Percentiles rank a stretch among this genome's conserved stretches.
Conservation (phyloP, 805 yeast species). For the Pichia nanzhaoensis region DNA sequence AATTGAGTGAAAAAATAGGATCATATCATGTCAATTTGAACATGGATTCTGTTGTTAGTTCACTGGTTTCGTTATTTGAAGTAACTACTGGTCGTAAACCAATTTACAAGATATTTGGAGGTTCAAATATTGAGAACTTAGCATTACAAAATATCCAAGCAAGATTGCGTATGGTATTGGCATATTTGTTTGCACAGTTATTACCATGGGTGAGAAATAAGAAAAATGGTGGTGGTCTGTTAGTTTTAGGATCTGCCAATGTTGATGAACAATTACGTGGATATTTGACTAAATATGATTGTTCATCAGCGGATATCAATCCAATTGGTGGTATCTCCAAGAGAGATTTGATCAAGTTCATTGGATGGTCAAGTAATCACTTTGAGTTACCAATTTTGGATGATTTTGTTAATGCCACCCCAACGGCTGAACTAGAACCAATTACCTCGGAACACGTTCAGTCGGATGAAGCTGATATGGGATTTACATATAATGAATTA, state of each 20-base stretch:
- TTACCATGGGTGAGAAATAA: conserved; percentile 89
- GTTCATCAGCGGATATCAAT: conserved; percentile 94
- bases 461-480: conserved; percentile 97
- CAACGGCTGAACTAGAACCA: conserved; percentile 98
- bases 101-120: conserved; percentile 87
- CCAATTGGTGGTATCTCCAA: conserved; percentile 99
- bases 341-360: conserved; percentile 82
- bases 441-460: conserved; percentile 88
- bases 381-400: conserved; percentile 72
- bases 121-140: conserved; percentile 81
- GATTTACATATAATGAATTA: conserved; percentile 92
- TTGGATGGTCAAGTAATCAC: conserved; percentile 62
- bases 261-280: conserved; percentile 97
- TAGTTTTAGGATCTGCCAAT: conserved; percentile 93
- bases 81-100: conserved; percentile 89
- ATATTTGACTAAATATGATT: conserved; percentile 92
- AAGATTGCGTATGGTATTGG: conserved; percentile 86
- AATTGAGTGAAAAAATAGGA: conserved; percentile 68
- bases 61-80: conserved; percentile 72
- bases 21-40: conserved; percentile 87
- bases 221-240: conserved; percentile 62
- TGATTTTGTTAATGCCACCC: conserved; percentile 83
- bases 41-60: conserved; percentile 76
- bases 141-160: conserved; percentile 98
- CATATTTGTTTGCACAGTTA: conserved; percentile 88